Evolutionary conservation across 108 stramenopile genomes (phyloP).

Genomic region (Aurantiochytrium sp.): DNA sequence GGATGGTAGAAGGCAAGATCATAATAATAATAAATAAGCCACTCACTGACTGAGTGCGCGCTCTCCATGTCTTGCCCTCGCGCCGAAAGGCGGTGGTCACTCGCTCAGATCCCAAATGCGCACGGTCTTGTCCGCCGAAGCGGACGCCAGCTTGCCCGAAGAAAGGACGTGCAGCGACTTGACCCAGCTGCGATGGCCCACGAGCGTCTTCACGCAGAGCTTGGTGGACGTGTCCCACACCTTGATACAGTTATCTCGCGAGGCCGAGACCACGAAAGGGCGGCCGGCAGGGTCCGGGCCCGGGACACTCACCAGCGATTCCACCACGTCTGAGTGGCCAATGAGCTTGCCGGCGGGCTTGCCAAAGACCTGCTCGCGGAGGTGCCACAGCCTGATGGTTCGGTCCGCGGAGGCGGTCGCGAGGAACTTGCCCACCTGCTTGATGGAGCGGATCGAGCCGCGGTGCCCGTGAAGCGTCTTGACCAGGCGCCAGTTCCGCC

Average conservation of each 20-base stretch:
- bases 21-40: too few species aligned
- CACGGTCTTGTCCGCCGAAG: conserved; percentile 3
- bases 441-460: conserved; percentile 28
- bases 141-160: not conserved
- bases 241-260: conserved; percentile 16
- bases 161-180: not conserved
- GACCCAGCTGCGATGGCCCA: conserved; percentile 20
- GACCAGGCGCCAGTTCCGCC: not conserved
- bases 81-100: not conserved
- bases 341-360: not conserved
- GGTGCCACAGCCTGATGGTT: not conserved
- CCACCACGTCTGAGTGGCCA: not conserved
- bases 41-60: too few species aligned
- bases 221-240: not conserved
- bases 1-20: too few species aligned
- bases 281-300: not conserved
- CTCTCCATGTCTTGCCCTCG: too few species aligned
- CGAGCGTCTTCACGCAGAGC: not conserved
- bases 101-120: not conserved
- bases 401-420: conserved; percentile 27
- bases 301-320: not conserved
- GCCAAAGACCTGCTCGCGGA: not conserved
- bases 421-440: not conserved
- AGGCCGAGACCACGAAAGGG: not conserved
- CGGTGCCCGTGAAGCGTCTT: not conserved